A percentile compares a stretch with the other conserved stretches of the same genome.
Evolutionary conservation across 345 rosid species (phyloP).

Genomic region (Salix koriyanagi): DNA sequence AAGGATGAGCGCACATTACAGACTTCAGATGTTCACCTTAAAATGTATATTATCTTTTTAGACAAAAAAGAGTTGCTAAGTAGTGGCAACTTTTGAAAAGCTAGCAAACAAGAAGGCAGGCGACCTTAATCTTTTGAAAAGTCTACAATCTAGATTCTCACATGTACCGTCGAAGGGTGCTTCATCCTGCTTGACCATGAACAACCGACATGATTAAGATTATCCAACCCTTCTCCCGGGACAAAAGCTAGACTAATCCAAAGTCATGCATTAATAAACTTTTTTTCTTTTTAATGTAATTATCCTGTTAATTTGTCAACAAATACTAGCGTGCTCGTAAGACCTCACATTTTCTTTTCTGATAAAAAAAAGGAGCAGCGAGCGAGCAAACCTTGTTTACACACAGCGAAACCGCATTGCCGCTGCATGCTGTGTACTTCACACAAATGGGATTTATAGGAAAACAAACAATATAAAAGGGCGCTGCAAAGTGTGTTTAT

Average conservation of each 20-base stretch:
- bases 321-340: neutral
- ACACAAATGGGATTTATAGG: neutral
- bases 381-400: neutral
- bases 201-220: neutral
- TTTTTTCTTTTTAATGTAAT: neutral
- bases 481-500: no score
- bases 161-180: neutral
- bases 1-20: constrained; percentile 6
- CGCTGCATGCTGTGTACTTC: neutral
- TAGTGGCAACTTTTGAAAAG: constrained; percentile 17
- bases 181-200: neutral
- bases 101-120: constrained; percentile 8
- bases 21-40: constrained; percentile 4
- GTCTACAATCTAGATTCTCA: neutral
- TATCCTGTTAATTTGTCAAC: neutral
- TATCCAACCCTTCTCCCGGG: neutral
- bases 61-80: neutral
- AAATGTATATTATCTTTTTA: neutral
- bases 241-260: neutral
- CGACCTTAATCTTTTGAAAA: constrained; percentile 4
- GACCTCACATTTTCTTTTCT: neutral
- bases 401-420: neutral
- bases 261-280: neutral
- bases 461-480: no score
- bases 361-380: neutral